Base-by-base conservation (phyloP, 805 yeast genomes). In the Ogataea nakhonphanomensis region DNA sequence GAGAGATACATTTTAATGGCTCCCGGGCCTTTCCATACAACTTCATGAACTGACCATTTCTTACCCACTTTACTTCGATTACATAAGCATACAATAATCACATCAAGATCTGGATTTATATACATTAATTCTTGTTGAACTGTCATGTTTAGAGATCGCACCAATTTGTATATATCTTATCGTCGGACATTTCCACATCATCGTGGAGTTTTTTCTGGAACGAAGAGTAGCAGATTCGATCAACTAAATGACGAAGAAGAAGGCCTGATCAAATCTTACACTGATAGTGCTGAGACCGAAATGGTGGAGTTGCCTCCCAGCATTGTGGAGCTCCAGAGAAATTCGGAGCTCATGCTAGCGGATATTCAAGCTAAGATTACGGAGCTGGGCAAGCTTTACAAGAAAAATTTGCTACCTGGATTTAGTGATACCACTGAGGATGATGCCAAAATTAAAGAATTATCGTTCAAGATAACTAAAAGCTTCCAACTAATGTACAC, bases 1-100 rank as follows among this genome's bases (percentile, higher is more conserved):
- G 98, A 91, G 55, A 66, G 96, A 30, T 93, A 93, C 53, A 85
- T 93, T 40, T 63, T 91, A 45, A 89, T 91, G 82, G 97, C 95
- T 6, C 99, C 99, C 1, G 96, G 66, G 1, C 61, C 64, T 3
- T 65, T 61, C 51, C 62, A 64, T 41, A 57, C 57, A 37, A 62
- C 63, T 6, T 29, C 20, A 13, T 39, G 22, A 32, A 24, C 3
- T 10, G 13, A 24, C 13, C 14, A 25, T n/a, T 24, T 33, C 21
- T 28, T 35, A 27, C 8, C 10, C 13, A 8, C 3, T 5, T 17
- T 5, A 4, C 5, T 17, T 17, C 3, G 3, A 17, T 17, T 17
- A 17, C 20, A 17, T 17, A 17, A 17, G 20, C 20, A 17, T 17
- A 17, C 20, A 17, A 17, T 17, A 17, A 17, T 17, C 5, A 17